These are phyloP conservation scores for Phytophthora citricola DNA, from an alignment of 352 stramenopile genomes.

Conservation along the genomic window DNA sequence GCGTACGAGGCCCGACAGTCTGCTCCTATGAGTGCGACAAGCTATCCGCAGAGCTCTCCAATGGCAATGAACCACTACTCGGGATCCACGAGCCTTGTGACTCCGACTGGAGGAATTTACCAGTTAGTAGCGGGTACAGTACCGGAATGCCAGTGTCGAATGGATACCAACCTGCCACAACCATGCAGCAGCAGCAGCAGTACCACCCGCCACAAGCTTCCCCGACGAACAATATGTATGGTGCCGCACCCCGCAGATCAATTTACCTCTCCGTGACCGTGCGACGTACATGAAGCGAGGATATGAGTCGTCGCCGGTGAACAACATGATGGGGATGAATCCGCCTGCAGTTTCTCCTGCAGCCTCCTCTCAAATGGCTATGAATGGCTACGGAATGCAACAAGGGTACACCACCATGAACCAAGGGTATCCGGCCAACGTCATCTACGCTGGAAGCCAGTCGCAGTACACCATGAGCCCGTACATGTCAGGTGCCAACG, in stretches of 20 bases:
- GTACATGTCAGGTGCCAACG: slow-evolving; percentile 37
- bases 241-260: slow-evolving; percentile 50
- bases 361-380: slow-evolving; percentile 29
- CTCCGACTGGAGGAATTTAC: slow-evolving; percentile 25
- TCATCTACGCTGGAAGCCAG: slow-evolving; percentile 47
- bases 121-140: slow-evolving; percentile 30
- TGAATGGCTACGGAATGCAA: slow-evolving; percentile 39
- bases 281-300: slow-evolving; percentile 60
- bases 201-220: slow-evolving; percentile 52
- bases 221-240: slow-evolving; percentile 44
- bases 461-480: slow-evolving; percentile 39
- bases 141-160: slow-evolving; percentile 26
- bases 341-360: slow-evolving; percentile 32
- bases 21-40: slow-evolving; percentile 19
- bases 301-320: slow-evolving; percentile 40
- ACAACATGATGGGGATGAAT: slow-evolving; percentile 44
- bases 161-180: slow-evolving; percentile 31
- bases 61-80: slow-evolving; percentile 43
- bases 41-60: slow-evolving; percentile 41
- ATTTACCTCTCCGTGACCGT: slow-evolving; percentile 65
- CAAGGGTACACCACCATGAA: slow-evolving; percentile 36
- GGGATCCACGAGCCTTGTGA: slow-evolving; percentile 15
- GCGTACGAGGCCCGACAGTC: slow-evolving; percentile 38
- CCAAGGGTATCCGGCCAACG: slow-evolving; percentile 39
- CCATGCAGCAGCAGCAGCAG: slow-evolving; percentile 37